Evolutionary conservation across 2,329 filamentous ascomycete species (phyloP), one percentile per base, ranked within the genome.

Genomic region (Fusarium illudens): DNA sequence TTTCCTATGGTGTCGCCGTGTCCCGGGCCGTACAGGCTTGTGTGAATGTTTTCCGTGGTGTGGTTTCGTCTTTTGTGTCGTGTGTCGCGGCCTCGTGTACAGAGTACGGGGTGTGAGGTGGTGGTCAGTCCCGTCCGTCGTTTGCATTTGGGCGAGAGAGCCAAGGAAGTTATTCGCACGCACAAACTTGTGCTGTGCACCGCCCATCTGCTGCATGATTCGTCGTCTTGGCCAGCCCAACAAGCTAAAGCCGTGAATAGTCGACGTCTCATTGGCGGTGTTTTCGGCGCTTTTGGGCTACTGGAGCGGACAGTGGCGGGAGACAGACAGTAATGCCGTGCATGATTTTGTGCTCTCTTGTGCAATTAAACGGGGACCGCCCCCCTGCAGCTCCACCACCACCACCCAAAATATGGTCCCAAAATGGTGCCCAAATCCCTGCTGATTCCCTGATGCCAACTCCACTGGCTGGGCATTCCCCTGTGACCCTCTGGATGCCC

Each of bases 21-120:
- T 67, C 44, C 65, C 53, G n/a, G 39, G 39, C 10, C 22, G 30
- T 32, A 33, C 15, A 17, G 62, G 62, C 62, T 44, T 56, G 46
- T 54, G 12, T 60, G 33, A 60, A 34, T 39, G 55, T 67, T 55
- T 67, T 67, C 59, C 58, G 59, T 61, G 66, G 62, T 66, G 66
- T 70, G 63, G 66, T 70, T 69, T 69, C 66, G 66, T 53, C 39
- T 70, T 39, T 58, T 69, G 51, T 51, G 53, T 62, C 44, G 46
- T 52, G 54, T 48, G 59, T 50, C 25, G 57, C 49, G n/a, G 29
- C 30, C 36, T 53, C 48, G 56, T 58, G 56, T 15, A 56, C 53
- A 29, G 29, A 17, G 15, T 19, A 19, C 32, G 19, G 32, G 48
- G 20, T 33, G 50, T 32, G 20, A 22, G 37, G 20, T 12, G 22